phyloP scores from a whole-genome alignment of 257 asterid genomes.

The Leptodermis oblonga region DNA sequence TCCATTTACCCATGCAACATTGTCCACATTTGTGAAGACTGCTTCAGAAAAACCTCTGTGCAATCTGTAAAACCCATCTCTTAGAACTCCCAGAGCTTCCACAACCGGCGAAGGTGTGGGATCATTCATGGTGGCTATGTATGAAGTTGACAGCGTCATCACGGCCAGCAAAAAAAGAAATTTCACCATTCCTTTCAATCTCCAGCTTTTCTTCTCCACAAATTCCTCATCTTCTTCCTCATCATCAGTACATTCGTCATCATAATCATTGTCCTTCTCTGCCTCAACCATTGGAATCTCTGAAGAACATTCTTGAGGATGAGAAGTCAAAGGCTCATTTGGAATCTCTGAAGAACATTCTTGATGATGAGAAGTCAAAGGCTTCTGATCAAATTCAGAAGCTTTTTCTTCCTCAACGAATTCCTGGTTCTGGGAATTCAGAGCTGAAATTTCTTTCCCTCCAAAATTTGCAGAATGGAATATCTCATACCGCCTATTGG shows the following conservation, averaged over 20 bases:
- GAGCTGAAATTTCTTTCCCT: neutral
- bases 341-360: slow-evolving; percentile 5
- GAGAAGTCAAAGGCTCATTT: slow-evolving; percentile 16
- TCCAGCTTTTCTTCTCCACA: slow-evolving; percentile 36
- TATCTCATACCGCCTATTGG: slow-evolving; percentile 44
- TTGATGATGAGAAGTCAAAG: slow-evolving; percentile 14
- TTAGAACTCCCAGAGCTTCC: slow-evolving; percentile 22
- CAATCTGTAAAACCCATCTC: slow-evolving; percentile 26
- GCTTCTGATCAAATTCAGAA: slow-evolving; percentile 20
- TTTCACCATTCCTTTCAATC: slow-evolving; percentile 38
- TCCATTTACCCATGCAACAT: slow-evolving; percentile 5
- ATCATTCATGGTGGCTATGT: slow-evolving; percentile 36
- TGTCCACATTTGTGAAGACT: slow-evolving; percentile 18
- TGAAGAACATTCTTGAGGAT: slow-evolving; percentile 11
- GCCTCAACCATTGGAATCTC: neutral
- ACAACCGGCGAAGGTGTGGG: slow-evolving; percentile 25
- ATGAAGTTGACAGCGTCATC: slow-evolving; percentile 34
- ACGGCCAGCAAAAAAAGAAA: slow-evolving; percentile 35
- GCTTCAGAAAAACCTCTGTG: slow-evolving; percentile 34
- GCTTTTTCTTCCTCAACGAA: slow-evolving; percentile 27
- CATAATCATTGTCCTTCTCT: neutral
- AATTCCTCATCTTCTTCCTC: slow-evolving; percentile 23
- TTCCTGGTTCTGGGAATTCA: slow-evolving; percentile 22
- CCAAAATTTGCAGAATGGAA: slow-evolving; percentile 16
- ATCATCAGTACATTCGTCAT: slow-evolving; percentile 3